Evolutionary conservation across 73 alveolate species (phyloP).

Genomic region (Urostyla sp.): DNA sequence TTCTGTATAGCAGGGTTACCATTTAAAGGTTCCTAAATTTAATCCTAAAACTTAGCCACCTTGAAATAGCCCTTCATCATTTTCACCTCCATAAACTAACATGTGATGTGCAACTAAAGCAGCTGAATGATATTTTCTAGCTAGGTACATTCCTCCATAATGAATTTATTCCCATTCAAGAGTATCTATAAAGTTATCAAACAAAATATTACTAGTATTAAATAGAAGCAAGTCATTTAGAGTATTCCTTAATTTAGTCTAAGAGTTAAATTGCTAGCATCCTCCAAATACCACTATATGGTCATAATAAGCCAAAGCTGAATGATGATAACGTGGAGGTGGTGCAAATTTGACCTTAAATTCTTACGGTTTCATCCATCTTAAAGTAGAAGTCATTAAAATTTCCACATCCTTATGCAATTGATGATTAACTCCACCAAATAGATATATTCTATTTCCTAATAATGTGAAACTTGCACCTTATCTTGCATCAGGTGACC

Average conservation of each 20-base stretch:
- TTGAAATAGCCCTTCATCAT: slow-evolving; percentile 24
- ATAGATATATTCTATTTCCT: slow-evolving; percentile 7
- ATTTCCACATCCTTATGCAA: slow-evolving; percentile 39
- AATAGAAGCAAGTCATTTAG: slow-evolving; percentile 43
- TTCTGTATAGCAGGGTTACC: slow-evolving; percentile 37
- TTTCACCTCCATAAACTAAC: slow-evolving; percentile 57
- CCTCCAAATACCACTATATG: slow-evolving; percentile 51
- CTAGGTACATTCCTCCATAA: slow-evolving; percentile 43
- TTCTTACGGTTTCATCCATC: slow-evolving; percentile 39
- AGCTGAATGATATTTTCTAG: slow-evolving; percentile 50
- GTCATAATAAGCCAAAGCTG: slow-evolving; percentile 40
- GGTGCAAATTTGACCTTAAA: slow-evolving; percentile 35
- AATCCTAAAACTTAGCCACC: slow-evolving; percentile 51
- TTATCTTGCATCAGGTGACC: slow-evolving; percentile 58
- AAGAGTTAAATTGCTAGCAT: not conserved
- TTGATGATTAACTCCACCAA: slow-evolving; percentile 41
- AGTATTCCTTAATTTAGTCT: slow-evolving; percentile 40
- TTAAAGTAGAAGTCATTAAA: slow-evolving; percentile 4
- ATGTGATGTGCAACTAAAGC: slow-evolving; percentile 52
- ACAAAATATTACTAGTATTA: slow-evolving; percentile 17
- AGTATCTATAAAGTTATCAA: not conserved
- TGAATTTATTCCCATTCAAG: slow-evolving; percentile 45
- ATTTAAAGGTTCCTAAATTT: slow-evolving; percentile 34
- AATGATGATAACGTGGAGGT: slow-evolving; percentile 30
- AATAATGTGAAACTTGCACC: slow-evolving; percentile 18